phyloP scores from a whole-genome alignment of 768 basidiomycete species.

The Lentinula boryana region DNA sequence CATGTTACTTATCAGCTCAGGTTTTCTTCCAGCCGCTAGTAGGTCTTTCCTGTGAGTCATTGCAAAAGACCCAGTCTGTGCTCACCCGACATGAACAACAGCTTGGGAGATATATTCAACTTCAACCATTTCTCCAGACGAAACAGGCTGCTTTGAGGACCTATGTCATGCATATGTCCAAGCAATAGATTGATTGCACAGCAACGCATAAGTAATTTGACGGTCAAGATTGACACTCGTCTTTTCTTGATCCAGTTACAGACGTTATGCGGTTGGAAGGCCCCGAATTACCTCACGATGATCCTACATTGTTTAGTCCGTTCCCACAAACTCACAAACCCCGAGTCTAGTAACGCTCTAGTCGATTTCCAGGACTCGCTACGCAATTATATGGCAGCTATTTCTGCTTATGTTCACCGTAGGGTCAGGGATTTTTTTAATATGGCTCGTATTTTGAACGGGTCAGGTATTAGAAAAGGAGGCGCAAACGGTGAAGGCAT shows the following conservation, averaged over 20 bases:
- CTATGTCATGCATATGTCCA: conserved; percentile 6
- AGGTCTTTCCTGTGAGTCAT: neutral
- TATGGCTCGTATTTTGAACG: neutral
- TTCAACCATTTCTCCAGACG: conserved; percentile 2
- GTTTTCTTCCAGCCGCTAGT: neutral
- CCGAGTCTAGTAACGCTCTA: neutral
- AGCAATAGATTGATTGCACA: conserved; percentile 8
- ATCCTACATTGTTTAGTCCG: neutral
- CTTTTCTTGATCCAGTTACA: conserved; percentile 8
- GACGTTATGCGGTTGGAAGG: neutral
- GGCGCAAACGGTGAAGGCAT: neutral
- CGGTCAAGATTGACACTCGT: conserved; percentile 6
- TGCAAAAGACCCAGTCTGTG: neutral
- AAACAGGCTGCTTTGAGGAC: neutral
- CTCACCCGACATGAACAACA: conserved; percentile 1
- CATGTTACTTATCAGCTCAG: neutral
- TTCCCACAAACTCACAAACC: neutral
- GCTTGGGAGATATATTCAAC: conserved; percentile 3
- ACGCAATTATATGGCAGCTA: conserved; percentile 8
- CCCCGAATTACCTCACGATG: conserved; percentile 6
- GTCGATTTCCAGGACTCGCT: neutral
- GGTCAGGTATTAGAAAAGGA: neutral
- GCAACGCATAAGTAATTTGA: conserved; percentile 3
- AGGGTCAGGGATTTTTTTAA: no score
- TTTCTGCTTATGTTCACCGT: conserved; percentile 2